Percentiles rank a stretch among this genome's conserved stretches.
phyloP scores from a whole-genome alignment of 306 rosid genomes.

The Abrus precatorius region DNA sequence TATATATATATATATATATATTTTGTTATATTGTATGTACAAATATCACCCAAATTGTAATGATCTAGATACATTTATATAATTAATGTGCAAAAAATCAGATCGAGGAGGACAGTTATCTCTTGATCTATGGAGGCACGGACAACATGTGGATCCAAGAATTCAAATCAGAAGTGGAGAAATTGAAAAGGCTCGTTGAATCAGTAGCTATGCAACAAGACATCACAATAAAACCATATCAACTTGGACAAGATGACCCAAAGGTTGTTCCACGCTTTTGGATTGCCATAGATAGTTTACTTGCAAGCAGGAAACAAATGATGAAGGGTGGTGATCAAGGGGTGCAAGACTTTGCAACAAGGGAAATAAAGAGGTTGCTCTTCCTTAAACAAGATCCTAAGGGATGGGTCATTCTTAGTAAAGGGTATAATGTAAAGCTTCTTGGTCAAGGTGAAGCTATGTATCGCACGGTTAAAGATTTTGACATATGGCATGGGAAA shows the following conservation, averaged over 20 bases:
- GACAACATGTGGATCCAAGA: slow-evolving; percentile 22
- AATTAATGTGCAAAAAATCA: slow-evolving; percentile 5
- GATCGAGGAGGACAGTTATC: slow-evolving; percentile 43
- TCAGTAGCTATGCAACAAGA: neutral
- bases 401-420: slow-evolving; percentile 50
- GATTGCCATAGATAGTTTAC: slow-evolving; percentile 41
- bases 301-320: slow-evolving; percentile 28
- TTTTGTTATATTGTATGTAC: neutral
- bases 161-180: neutral
- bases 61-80: neutral
- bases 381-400: slow-evolving; percentile 39
- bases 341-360: slow-evolving; percentile 27
- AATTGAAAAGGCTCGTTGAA: slow-evolving; percentile 19
- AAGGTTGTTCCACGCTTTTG: slow-evolving; percentile 27
- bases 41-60: neutral
- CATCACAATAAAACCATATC: slow-evolving; percentile 37
- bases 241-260: slow-evolving; percentile 31
- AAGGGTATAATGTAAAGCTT: slow-evolving; percentile 49
- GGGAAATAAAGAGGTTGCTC: slow-evolving; percentile 42
- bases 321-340: slow-evolving; percentile 8
- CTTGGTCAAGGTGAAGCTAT: slow-evolving; percentile 44
- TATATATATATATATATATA: no score
- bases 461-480: neutral
- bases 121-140: slow-evolving; percentile 49
- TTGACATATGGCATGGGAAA: neutral